Evolutionary conservation across 495 filamentous ascomycete genomes (phyloP), one percentile per base, ranked within the genome.

Genomic region (Lindgomyces ingoldianus): DNA sequence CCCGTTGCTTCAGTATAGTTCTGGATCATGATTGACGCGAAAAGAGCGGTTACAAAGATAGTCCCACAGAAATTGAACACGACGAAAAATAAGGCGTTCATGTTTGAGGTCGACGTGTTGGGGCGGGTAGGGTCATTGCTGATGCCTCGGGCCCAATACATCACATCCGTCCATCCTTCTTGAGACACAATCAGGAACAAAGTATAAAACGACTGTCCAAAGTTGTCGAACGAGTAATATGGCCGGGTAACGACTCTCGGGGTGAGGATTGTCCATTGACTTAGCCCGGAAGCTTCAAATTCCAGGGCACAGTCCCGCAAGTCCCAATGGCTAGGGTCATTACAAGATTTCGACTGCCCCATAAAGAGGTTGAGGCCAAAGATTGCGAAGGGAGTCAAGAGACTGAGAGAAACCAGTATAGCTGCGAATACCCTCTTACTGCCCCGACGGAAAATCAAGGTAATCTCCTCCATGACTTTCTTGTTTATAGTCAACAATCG

Each of bases 101-200:
- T 91, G 67, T 93, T 89, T 2, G 87, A 83, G 4, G 83, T 79
- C 64, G 84, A 87, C n/a, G 79, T 70, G 47, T 84, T 73, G 0
- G 90, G 92, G 72, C 97, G 93, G 29, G 79, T 74, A 22, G 81
- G 91, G 51, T 79, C 77, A 21, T 90, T 91, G n/a, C 85, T 90
- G 58, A 97, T 95, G 33, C 82, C 84, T 80, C 94, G 87, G 1
- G 87, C 91, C 29, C 82, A 83, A 74, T 87, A 89, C 77, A 94
- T 92, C 0, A 96, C 94, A 73, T 93, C 91, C 10, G 86, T 86
- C 94, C 94, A 99, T 8, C 94, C 94, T 82, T 99, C 94, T 71
- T 98, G 93, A 26, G 93, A 97, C 16, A 99, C 95, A 76, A 99
- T 96, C 73, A 98, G 93, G 79, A 99, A 99, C 54, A 99, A 88